Evolutionary conservation across 768 basidiomycete genomes (phyloP).

Genomic region (Imleria badia): DNA sequence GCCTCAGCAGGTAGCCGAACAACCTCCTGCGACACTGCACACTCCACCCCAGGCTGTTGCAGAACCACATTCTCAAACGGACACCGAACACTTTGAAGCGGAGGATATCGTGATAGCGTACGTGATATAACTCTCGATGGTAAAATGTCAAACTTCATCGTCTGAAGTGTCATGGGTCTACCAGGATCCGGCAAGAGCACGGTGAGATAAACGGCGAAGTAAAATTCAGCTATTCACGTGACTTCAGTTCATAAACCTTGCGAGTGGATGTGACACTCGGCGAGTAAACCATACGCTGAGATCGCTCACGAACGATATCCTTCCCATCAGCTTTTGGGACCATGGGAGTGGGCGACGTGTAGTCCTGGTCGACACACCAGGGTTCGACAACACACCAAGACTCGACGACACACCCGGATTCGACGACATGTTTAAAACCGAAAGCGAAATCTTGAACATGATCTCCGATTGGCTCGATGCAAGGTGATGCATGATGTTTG

Average conservation of each 20-base stretch:
- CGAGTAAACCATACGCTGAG: conserved; percentile 6
- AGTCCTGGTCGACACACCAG: too few relatives aligned
- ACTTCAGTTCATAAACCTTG: conserved; percentile 11
- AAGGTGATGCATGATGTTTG: background rate
- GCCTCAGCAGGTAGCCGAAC: background rate
- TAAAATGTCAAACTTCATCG: background rate
- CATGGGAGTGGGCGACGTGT: background rate
- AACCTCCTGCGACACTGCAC: background rate
- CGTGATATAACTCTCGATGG: background rate
- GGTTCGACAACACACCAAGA: too few relatives aligned
- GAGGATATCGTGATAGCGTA: too few relatives aligned
- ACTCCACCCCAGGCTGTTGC: too few relatives aligned
- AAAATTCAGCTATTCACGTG: background rate
- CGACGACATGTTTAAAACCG: conserved; percentile 18
- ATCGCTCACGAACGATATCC: conserved; percentile 12
- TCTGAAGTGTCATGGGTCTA: conserved; percentile 18
- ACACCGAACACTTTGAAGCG: background rate
- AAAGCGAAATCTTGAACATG: conserved; percentile 8
- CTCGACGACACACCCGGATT: conserved; percentile 30
- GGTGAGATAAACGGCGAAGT: background rate
- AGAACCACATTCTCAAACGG: too few relatives aligned
- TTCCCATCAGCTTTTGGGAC: conserved; percentile 3
- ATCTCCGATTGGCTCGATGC: conserved; percentile 17
- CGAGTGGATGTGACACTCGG: background rate
- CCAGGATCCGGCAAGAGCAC: conserved; percentile 17